A percentile compares a stretch with the other conserved stretches of the same genome.
Evolutionary conservation across 1,284 basidiomycete species (phyloP).

Genomic region (Phylloporus sp.): DNA sequence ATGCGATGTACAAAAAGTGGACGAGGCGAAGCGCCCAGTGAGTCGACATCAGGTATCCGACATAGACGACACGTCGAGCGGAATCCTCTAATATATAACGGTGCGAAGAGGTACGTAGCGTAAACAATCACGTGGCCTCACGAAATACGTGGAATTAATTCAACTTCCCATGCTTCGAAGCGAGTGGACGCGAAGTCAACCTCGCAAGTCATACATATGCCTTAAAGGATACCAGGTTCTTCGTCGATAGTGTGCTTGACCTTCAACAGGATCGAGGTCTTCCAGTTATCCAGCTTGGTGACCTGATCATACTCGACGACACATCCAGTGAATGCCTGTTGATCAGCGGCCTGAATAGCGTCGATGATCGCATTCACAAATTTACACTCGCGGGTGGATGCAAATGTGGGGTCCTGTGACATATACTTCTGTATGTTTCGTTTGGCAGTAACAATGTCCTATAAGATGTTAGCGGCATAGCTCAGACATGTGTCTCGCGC

Average conservation of each 20-base stretch:
- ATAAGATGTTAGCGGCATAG: slow-evolving; percentile 12
- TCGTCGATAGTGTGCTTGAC: slow-evolving; percentile 84
- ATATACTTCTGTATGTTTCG: slow-evolving; percentile 79
- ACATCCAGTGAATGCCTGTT: slow-evolving; percentile 77
- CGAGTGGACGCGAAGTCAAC: not conserved
- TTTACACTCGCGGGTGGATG: slow-evolving; percentile 88
- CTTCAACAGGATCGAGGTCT: slow-evolving; percentile 86
- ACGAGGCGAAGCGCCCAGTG: slow-evolving; percentile 52
- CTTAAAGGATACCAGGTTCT: slow-evolving; percentile 48
- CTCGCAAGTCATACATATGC: too few relatives aligned
- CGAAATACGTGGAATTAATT: slow-evolving; percentile 21
- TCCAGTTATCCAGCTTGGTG: slow-evolving; percentile 93
- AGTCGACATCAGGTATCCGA: slow-evolving; percentile 38
- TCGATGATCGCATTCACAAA: slow-evolving; percentile 81
- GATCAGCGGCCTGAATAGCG: slow-evolving; percentile 80
- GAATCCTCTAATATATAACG: too few relatives aligned
- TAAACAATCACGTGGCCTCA: slow-evolving; percentile 13
- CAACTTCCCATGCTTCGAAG: not conserved
- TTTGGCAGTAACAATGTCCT: slow-evolving; percentile 88
- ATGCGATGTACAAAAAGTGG: slow-evolving; percentile 59
- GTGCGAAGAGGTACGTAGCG: too few relatives aligned
- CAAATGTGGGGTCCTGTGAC: slow-evolving; percentile 80
- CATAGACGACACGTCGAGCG: too few relatives aligned
- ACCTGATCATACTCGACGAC: slow-evolving; percentile 89
- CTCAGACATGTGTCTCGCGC: slow-evolving; percentile 31